phyloP scores from a whole-genome alignment of 2,329 filamentous ascomycete species.

The Chlorencoelia australis region DNA sequence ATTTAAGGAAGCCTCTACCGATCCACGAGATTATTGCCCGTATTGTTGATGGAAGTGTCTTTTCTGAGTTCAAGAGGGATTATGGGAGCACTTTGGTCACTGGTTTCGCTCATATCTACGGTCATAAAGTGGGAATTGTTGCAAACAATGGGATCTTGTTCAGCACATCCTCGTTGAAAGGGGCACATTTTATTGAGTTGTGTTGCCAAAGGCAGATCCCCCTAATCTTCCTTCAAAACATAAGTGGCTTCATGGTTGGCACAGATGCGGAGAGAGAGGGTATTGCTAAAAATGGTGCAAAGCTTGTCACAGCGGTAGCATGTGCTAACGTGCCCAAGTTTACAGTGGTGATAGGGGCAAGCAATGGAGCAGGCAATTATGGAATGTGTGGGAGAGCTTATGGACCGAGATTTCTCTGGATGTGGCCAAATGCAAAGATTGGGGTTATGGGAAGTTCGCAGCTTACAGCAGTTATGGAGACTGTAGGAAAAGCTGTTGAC shows the following conservation, averaged over 20 bases:
- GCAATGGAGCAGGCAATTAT: slow-evolving; percentile 92
- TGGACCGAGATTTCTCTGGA: slow-evolving; percentile 82
- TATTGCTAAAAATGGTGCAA: slow-evolving; percentile 96
- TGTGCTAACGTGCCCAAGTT: slow-evolving; percentile 95
- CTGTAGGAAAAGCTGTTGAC: slow-evolving; percentile 76
- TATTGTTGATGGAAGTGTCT: slow-evolving; percentile 81
- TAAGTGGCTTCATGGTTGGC: slow-evolving; percentile 97
- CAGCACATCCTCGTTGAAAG: slow-evolving; percentile 80
- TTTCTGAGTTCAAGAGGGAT: slow-evolving; percentile 88
- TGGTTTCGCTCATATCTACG: slow-evolving; percentile 82
- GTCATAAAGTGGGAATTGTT: slow-evolving; percentile 82
- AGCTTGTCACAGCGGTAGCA: slow-evolving; percentile 89
- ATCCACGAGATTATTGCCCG: slow-evolving; percentile 87
- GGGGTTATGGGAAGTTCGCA: slow-evolving; percentile 96
- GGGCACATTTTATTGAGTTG: slow-evolving; percentile 92
- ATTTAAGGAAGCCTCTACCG: slow-evolving; percentile 74
- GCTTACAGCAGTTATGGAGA: slow-evolving; percentile 85
- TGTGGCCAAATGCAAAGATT: slow-evolving; percentile 96
- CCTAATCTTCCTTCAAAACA: slow-evolving; percentile 91
- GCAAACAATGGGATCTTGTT: slow-evolving; percentile 96
- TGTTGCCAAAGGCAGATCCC: slow-evolving; percentile 85
- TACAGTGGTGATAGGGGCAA: slow-evolving; percentile 89
- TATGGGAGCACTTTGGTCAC: slow-evolving; percentile 87
- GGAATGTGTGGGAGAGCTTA: slow-evolving; percentile 97
- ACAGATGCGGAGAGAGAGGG: slow-evolving; percentile 84